Evolutionary conservation across 2,329 filamentous ascomycete species (phyloP).

Genomic region (Aspergillus sp.): DNA sequence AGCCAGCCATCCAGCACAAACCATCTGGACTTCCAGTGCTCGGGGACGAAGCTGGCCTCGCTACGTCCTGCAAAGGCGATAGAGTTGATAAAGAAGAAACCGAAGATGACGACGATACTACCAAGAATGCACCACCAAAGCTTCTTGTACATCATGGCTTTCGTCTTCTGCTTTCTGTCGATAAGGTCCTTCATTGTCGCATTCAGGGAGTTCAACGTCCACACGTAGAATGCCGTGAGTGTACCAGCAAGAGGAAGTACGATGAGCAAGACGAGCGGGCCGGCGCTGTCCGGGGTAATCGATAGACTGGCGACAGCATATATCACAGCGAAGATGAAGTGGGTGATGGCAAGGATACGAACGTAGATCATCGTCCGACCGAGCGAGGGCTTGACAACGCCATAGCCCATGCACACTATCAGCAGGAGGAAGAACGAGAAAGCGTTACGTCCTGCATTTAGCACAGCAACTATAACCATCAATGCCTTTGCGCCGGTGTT

Average conservation of each 20-base stretch:
- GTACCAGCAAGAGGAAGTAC: conserved; percentile 90
- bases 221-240: conserved; percentile 95
- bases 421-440: conserved; percentile 98
- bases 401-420: conserved; percentile 99
- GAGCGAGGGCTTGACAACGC: conserved; percentile 90
- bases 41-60: conserved; percentile 87
- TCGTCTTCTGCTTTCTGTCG: conserved; percentile 89
- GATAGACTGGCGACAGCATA: conserved; percentile 89
- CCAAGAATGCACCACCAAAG: conserved; percentile 96
- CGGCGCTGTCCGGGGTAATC: conserved; percentile 84
- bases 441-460: conserved; percentile 92
- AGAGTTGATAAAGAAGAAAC: conserved; percentile 98
- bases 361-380: conserved; percentile 94
- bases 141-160: conserved; percentile 95
- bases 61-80: conserved; percentile 86
- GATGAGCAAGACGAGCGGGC: conserved; percentile 86
- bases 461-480: conserved; percentile 85
- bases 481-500: conserved; percentile 81
- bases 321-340: conserved; percentile 92
- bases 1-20: conserved; percentile 97
- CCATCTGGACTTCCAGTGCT: conserved; percentile 97
- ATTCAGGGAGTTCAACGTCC: conserved; percentile 95
- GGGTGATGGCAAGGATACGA: conserved; percentile 82
- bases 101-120: conserved; percentile 94
- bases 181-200: conserved; percentile 94